A percentile compares a stretch with the other conserved stretches of the same genome.
Conservation (phyloP, 2,329 filamentous ascomycete genomes). For the Fusarium neocosmosporiellum region DNA sequence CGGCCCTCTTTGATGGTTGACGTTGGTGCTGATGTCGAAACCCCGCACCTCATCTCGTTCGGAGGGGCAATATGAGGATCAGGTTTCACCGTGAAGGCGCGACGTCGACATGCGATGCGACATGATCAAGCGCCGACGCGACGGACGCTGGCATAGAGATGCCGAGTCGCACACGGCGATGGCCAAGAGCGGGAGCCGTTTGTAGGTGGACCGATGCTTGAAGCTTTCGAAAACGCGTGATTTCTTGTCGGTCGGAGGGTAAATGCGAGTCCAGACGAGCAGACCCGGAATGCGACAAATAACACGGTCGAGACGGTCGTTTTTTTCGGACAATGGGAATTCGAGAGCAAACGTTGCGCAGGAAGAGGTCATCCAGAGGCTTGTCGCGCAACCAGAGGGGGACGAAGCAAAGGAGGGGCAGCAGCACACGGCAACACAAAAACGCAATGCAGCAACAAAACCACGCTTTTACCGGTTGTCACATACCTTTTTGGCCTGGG, state of each 20-base stretch:
- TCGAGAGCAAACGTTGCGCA: conserved; percentile 18
- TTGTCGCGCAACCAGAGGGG: conserved; percentile 25
- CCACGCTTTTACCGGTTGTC: conserved; percentile 7
- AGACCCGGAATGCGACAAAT: conserved; percentile 1
- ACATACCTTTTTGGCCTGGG: conserved; percentile 34
- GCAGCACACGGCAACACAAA: conserved; percentile 24
- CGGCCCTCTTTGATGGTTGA: neutral
- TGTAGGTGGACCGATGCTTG: conserved; percentile 6
- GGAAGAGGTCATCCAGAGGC: conserved; percentile 18
- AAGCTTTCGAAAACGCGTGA: conserved; percentile 29
- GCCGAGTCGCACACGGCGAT: conserved; percentile 41
- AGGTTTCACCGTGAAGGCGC: neutral
- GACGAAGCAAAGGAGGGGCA: conserved; percentile 33
- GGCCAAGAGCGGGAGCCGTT: conserved; percentile 10
- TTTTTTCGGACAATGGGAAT: conserved; percentile 5
- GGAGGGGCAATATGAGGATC: conserved; percentile 22
- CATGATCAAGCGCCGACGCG: conserved; percentile 13
- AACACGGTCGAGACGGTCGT: neutral
- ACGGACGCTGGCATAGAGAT: conserved; percentile 12
- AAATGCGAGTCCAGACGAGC: neutral
- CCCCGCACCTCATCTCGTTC: conserved; percentile 27
- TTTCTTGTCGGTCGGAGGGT: conserved; percentile 20
- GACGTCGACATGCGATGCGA: conserved; percentile 10
- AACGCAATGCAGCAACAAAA: conserved; percentile 33
- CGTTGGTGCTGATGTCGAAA: conserved; percentile 6